These are phyloP conservation scores for Colletotrichum sp. DNA, from an alignment of 2,329 filamentous ascomycete species.

Conservation along the genomic window DNA sequence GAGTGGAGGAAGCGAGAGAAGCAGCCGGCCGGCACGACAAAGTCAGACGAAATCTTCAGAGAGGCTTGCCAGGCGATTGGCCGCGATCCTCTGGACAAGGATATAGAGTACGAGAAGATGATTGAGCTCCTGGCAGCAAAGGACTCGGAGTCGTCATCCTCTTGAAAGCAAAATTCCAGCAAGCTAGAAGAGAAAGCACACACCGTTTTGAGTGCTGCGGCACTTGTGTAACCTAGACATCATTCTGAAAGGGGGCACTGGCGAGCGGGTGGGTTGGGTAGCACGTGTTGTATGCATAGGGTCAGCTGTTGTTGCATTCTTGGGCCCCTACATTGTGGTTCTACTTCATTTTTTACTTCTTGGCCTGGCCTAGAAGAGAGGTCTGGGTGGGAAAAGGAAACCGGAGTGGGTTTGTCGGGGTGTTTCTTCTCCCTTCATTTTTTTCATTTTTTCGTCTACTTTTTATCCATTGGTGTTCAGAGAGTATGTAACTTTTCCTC, in stretches of 20 bases:
- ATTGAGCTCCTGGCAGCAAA: conserved; percentile 18
- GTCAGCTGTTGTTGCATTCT: background rate
- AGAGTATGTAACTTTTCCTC: background rate
- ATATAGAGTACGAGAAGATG: conserved; percentile 22
- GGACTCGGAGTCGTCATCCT: conserved; percentile 9
- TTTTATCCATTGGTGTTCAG: conserved; percentile 4
- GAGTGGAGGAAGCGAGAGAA: conserved; percentile 17
- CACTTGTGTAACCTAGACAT: conserved; percentile 4
- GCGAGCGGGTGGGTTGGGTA: background rate
- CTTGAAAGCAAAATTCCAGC: background rate
- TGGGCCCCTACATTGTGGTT: background rate
- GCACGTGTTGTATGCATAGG: background rate
- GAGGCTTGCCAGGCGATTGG: conserved; percentile 9
- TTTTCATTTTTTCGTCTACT: background rate
- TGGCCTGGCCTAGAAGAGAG: background rate
- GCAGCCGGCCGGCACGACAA: background rate
- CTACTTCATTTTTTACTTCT: background rate
- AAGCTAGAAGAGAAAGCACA: background rate
- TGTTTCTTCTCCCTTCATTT: background rate
- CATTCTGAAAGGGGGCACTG: background rate
- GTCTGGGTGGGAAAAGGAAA: background rate
- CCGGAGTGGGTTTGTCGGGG: background rate
- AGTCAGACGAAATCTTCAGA: background rate
- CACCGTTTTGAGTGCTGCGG: background rate
- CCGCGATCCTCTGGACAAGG: conserved; percentile 18